Base-by-base conservation (phyloP, 257 asterid genomes). In the Coffea eugenioides region DNA sequence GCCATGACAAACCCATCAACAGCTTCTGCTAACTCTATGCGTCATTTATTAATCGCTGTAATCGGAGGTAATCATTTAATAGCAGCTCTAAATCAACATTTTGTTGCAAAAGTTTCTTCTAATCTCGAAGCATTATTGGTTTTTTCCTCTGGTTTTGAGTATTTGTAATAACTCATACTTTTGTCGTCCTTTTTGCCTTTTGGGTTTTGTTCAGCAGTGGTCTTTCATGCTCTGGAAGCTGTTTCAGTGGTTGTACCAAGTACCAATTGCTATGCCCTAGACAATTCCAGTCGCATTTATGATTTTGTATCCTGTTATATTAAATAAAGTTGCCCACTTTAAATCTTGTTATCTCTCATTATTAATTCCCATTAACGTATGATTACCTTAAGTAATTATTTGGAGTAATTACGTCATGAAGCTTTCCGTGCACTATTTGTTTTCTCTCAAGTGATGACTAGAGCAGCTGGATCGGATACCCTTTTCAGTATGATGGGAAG, bases 251-350 rank as follows among this genome's bases (percentile, higher is more conserved):
- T 81, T 78, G 89, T 92, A 39, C 98, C 98, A 31, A 90, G 81
- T 75, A 87, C 97, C 81, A 84, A 83, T 83, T 94, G 98, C 85
- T 93, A 90, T 83, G 97, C 87, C 52, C 80, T 94, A 4, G 98
- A 92, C 79, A 94, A 90, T 80, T 82, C 89, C 88, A 94, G 98
- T 74, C 87, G 78, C 87, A 90, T 94, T 85, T 84, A 88, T 82
- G 98, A 93, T 87, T 94, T 94, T 78, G 98, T 94, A 94, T 94
- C 98, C 98, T 89, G 39, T 85, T 27, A 13, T 70, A 48, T 31
- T 21, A 66, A 21, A 18, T 23, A 21, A 51, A 4, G 25, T 59
- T 27, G 67, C 36, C 66, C 39, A 56, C 39, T 54, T 54, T 36
- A 14, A 16, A 34, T 34, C 3, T 64, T 64, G 15, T 25, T 23